phyloP scores from a whole-genome alignment of 2,329 filamentous ascomycete species.

The Colletotrichum sp. region DNA sequence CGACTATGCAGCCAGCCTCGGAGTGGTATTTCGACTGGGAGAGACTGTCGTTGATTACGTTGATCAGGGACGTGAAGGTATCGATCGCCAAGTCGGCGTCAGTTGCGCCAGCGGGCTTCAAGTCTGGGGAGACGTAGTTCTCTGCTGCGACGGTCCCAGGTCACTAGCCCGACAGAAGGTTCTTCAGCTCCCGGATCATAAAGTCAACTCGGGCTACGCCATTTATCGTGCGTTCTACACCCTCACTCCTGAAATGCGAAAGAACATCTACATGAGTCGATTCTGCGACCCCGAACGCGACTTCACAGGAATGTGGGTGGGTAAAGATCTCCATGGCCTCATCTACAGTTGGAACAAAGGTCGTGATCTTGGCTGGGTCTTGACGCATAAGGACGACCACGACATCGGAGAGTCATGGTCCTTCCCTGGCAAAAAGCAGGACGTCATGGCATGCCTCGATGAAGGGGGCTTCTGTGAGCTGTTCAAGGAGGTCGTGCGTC shows the following conservation, averaged over 20 bases:
- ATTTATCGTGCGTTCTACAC: not conserved
- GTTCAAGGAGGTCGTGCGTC: not conserved
- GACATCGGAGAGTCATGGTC: not conserved
- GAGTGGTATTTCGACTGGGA: not conserved
- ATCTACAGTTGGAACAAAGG: not conserved
- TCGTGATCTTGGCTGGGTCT: not conserved
- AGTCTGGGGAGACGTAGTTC: not conserved
- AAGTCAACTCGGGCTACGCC: not conserved
- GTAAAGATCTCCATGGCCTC: not conserved
- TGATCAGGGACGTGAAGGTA: not conserved
- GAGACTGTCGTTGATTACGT: not conserved
- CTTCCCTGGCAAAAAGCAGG: not conserved
- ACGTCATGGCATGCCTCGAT: not conserved
- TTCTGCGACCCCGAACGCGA: not conserved
- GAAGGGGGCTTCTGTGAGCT: not conserved
- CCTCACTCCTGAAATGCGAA: not conserved
- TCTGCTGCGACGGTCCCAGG: not conserved
- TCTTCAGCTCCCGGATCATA: not conserved
- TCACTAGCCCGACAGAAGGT: not conserved
- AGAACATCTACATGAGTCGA: not conserved
- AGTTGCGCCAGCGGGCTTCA: not conserved
- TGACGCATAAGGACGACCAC: not conserved
- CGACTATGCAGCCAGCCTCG: not conserved
- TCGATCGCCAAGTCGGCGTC: not conserved
- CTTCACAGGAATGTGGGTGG: not conserved